Base-by-base conservation (phyloP, 768 basidiomycete species). In the Mycena maculata region DNA sequence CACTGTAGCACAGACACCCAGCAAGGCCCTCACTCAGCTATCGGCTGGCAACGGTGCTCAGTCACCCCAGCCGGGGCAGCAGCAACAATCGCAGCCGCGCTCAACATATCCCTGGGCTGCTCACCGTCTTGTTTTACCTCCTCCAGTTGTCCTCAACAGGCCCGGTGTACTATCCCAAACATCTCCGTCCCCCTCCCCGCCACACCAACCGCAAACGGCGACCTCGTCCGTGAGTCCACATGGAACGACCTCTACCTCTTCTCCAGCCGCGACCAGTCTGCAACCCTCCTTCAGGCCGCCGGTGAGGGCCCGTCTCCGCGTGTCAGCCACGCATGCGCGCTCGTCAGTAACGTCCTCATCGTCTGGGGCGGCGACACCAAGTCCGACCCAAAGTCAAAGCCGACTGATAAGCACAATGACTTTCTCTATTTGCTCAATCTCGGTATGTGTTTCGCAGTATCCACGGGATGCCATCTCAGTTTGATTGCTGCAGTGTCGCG, bases 341-440 rank as follows among this genome's bases (percentile, higher is more conserved):
- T 98, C 54, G 95, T 99, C 63, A 95, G 95, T 77, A 95, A 92
- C 74, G 97, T 98, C 54, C 84, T 99, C 65, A 93, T 99, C 65
- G 92, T 98, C 4, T 99, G 98, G 98, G 98, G 98, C 36, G 98
- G 97, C 27, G 98, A 99, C 76, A 98, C 96, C 4, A 96, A 95
- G 80, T 88, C 90, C 16, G 90, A 91, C 72, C 82, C 83, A 25
- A 87, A 83, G 77, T 81, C 85, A 33, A 87, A 84, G 71, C 83
- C 83, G 11, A 81, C 83, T 12, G 95, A 95, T 66, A 89, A 87
- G 71, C 93, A 96, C 79, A 97, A 99, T 76, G 94, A 98, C 77
- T 92, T 89, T 0, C 82, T 99, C 47, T 99, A 99, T 84, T 84
- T 99, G 12, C 84, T 99, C 50, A 99, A 99, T 77, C 87, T 98